Percentiles rank a stretch among this genome's conserved stretches.
Evolutionary conservation across 257 asterid species (phyloP).

Genomic region (Solanum chilense): DNA sequence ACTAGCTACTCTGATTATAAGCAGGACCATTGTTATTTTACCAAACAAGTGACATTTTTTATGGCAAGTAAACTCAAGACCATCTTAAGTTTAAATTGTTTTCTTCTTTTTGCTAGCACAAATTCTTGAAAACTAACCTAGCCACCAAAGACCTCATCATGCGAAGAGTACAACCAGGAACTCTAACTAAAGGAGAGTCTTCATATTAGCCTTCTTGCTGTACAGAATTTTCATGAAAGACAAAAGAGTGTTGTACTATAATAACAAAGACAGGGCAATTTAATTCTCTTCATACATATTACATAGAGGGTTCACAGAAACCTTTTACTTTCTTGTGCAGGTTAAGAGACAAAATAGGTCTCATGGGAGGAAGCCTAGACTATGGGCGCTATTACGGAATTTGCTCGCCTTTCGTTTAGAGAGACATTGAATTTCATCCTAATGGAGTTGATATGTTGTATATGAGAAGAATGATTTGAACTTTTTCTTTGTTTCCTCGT

Average conservation of each 20-base stretch:
- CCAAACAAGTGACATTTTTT: background rate
- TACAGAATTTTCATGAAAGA: background rate
- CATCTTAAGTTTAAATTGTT: background rate
- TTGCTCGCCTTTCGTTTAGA: background rate
- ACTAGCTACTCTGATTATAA: background rate
- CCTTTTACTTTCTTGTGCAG: background rate
- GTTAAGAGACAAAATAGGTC: background rate
- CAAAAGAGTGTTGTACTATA: background rate
- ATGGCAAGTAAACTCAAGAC: background rate
- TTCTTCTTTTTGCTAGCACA: background rate
- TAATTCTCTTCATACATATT: background rate
- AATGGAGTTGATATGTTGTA: background rate
- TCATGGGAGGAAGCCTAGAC: background rate
- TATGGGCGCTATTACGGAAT: background rate
- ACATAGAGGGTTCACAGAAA: background rate
- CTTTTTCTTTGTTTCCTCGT: background rate
- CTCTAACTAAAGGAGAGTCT: background rate
- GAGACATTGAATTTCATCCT: background rate
- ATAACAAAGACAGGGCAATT: background rate
- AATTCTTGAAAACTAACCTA: background rate
- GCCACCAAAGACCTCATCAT: background rate
- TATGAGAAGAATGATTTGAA: background rate
- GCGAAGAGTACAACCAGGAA: background rate
- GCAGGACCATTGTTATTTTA: background rate
- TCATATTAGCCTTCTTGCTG: background rate